Conservation (phyloP, 139 green algal genomes). For the Auxenochlorella pyrenoidosa region DNA sequence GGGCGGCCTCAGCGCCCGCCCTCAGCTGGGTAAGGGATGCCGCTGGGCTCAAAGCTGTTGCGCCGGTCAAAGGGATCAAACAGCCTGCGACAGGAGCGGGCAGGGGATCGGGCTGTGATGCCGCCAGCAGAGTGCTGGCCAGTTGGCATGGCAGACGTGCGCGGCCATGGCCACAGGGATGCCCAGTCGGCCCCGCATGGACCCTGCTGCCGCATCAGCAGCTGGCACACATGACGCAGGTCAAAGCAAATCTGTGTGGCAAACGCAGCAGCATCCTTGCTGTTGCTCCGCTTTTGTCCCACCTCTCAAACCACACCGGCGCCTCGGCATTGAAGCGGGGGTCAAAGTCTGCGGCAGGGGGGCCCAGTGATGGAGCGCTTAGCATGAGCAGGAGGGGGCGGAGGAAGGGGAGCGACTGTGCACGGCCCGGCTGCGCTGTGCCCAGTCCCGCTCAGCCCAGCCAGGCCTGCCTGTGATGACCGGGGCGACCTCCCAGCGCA, state of each 20-base stretch:
- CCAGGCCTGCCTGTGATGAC: constrained; percentile 57
- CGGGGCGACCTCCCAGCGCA: constrained; percentile 53
- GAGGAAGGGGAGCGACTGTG: too few relatives aligned
- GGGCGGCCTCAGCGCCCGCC: not conserved
- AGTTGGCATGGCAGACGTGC: too few relatives aligned
- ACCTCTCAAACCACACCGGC: constrained; percentile 7
- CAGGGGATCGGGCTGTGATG: too few relatives aligned
- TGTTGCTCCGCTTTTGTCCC: not conserved
- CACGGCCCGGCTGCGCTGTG: not conserved
- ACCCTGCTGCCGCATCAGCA: too few relatives aligned
- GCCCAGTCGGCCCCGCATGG: too few relatives aligned
- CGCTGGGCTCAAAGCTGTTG: constrained; percentile 25
- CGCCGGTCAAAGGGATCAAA: constrained; percentile 30
- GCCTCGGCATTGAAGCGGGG: constrained; percentile 55
- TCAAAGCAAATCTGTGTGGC: too few relatives aligned
- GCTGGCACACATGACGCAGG: too few relatives aligned
- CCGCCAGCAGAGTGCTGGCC: too few relatives aligned
- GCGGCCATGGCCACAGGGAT: too few relatives aligned
- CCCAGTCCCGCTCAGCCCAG: too few relatives aligned
- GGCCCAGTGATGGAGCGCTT: too few relatives aligned
- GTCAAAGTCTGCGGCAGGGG: constrained; percentile 51
- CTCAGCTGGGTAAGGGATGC: constrained; percentile 11
- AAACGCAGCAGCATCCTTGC: not conserved
- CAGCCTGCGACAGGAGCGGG: not conserved
- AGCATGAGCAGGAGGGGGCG: too few relatives aligned